Percentiles rank a stretch among this genome's conserved stretches.
Evolutionary conservation across 805 yeast species (phyloP).

Genomic region (Myxozyma sirexii): DNA sequence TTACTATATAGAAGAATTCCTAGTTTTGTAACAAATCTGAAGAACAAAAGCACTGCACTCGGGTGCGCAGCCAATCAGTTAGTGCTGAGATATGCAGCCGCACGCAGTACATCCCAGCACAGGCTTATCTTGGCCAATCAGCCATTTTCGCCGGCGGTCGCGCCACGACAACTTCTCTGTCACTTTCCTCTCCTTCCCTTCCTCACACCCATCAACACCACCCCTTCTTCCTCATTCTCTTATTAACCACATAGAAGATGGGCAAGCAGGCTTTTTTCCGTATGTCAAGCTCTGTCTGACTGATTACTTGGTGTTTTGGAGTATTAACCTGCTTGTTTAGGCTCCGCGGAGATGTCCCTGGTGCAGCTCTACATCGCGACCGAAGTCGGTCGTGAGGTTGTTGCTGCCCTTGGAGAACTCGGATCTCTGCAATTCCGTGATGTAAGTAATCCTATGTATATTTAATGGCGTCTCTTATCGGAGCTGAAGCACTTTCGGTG

Average conservation of each 20-base stretch:
- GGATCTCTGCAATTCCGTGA: constrained; percentile 89
- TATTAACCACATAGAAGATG: constrained; percentile 10
- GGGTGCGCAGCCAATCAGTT: no score
- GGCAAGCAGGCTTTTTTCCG: constrained; percentile 39
- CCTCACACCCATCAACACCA: constrained; percentile 7
- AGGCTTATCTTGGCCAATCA: constrained; percentile 20
- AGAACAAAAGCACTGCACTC: no score
- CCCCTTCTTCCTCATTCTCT: constrained; percentile 1
- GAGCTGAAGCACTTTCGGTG: neutral
- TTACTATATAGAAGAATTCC: no score
- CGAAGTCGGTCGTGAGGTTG: constrained; percentile 84
- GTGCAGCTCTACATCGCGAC: constrained; percentile 89
- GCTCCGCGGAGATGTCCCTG: constrained; percentile 97
- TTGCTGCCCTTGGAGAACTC: constrained; percentile 82
- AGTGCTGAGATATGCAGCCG: neutral
- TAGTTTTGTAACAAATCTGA: no score
- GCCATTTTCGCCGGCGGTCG: constrained; percentile 5
- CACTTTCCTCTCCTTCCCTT: neutral
- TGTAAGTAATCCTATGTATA: constrained; percentile 24
- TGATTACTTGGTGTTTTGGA: no score
- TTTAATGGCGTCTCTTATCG: neutral
- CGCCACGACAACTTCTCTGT: constrained; percentile 3
- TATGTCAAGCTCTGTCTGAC: no score
- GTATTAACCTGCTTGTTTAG: no score
- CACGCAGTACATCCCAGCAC: neutral